These are phyloP conservation scores for Parastagonospora avenae DNA, from an alignment of 2,329 filamentous ascomycete species.

Conservation along the genomic window DNA sequence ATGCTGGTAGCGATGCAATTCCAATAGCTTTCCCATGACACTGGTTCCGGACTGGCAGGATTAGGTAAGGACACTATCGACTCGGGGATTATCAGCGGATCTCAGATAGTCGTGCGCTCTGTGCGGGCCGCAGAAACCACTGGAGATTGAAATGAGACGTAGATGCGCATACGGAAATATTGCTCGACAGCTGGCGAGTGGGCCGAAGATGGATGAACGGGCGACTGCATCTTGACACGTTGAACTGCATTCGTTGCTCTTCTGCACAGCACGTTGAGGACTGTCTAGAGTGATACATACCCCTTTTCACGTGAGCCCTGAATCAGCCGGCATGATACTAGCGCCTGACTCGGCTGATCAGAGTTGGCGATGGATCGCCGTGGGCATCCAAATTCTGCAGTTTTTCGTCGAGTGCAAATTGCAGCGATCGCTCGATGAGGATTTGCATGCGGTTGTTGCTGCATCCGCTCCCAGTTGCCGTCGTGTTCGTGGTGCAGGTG, in stretches of 20 bases:
- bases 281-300: constrained; percentile 3
- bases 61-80: constrained; percentile 25
- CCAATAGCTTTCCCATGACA: background rate
- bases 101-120: constrained; percentile 22
- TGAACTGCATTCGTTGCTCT: constrained; percentile 10
- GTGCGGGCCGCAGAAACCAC: constrained; percentile 23
- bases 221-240: constrained; percentile 32
- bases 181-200: constrained; percentile 8
- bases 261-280: constrained; percentile 17
- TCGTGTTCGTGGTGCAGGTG: constrained; percentile 26
- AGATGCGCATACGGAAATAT: constrained; percentile 6
- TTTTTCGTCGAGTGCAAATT: constrained; percentile 16
- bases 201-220: constrained; percentile 9
- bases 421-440: background rate
- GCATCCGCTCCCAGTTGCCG: constrained; percentile 14
- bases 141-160: constrained; percentile 25
- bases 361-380: constrained; percentile 18
- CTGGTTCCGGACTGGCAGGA: background rate
- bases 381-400: constrained; percentile 24
- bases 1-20: background rate
- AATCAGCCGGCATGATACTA: constrained; percentile 28
- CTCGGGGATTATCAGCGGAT: constrained; percentile 27
- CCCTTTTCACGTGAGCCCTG: constrained; percentile 40
- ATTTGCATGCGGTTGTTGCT: constrained; percentile 26
- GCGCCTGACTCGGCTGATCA: constrained; percentile 41